Conservation (phyloP, 164 flowering plant genomes). For the Echeveria elegans region DNA sequence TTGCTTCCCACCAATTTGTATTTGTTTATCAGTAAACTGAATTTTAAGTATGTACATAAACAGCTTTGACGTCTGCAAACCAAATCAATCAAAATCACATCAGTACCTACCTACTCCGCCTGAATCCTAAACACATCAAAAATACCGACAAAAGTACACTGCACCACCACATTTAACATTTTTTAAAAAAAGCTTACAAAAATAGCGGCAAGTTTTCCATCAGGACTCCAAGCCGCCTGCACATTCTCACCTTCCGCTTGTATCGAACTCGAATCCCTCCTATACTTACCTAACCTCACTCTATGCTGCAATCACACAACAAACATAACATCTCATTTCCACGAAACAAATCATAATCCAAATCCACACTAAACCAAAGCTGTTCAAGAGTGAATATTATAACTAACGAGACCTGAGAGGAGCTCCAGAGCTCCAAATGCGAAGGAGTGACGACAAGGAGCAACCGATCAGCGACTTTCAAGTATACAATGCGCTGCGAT, state of each 20-base stretch:
- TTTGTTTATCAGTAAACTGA: slow-evolving; percentile 53
- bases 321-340: background rate
- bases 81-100: slow-evolving; percentile 3
- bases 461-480: slow-evolving; percentile 54
- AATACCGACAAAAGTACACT: background rate
- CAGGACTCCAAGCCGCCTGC: slow-evolving; percentile 90
- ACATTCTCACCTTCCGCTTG: slow-evolving; percentile 79
- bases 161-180: too few species aligned
- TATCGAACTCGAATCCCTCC: slow-evolving; percentile 62
- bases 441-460: slow-evolving; percentile 73
- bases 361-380: background rate
- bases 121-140: background rate
- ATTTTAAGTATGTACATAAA: slow-evolving; percentile 81
- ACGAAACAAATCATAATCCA: too few species aligned
- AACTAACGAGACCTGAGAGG: slow-evolving; percentile 59
- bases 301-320: slow-evolving; percentile 47
- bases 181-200: slow-evolving; percentile 57
- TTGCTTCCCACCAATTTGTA: slow-evolving; percentile 82
- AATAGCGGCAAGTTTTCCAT: slow-evolving; percentile 69
- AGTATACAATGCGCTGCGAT: slow-evolving; percentile 60
- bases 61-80: slow-evolving; percentile 79
- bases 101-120: background rate
- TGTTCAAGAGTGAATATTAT: background rate
- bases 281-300: slow-evolving; percentile 84
- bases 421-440: slow-evolving; percentile 91